Conservation (phyloP, 169 alveolate species). For the Plasmodium cynomolgi region DNA sequence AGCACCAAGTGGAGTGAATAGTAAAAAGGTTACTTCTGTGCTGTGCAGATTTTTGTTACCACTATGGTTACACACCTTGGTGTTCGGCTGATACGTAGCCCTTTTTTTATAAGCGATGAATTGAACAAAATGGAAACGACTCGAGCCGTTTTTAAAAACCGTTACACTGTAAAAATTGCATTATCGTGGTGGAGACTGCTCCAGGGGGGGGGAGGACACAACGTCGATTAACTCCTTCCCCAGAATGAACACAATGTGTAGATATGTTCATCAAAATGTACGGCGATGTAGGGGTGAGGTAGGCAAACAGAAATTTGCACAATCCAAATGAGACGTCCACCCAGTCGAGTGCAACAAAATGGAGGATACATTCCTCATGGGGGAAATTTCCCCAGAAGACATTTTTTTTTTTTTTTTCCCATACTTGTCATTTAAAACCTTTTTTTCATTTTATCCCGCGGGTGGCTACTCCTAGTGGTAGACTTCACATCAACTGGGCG, state of each 20-base stretch:
- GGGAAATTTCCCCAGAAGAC: neutral
- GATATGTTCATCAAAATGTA: neutral
- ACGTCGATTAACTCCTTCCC: too few species aligned
- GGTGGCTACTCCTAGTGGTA: neutral
- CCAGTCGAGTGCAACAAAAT: neutral
- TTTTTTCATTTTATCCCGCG: neutral
- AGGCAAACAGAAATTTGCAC: neutral
- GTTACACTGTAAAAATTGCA: too few species aligned
- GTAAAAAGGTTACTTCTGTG: neutral
- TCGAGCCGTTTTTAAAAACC: too few species aligned
- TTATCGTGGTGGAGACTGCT: too few species aligned
- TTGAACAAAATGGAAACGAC: too few species aligned
- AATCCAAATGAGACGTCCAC: neutral
- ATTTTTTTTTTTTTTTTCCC: neutral
- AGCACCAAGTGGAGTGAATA: neutral
- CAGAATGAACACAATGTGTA: neutral
- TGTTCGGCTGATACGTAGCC: neutral
- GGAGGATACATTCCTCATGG: neutral
- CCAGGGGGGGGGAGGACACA: too few species aligned
- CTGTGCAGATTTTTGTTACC: neutral
- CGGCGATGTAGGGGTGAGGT: neutral
- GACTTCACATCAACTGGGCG: neutral
- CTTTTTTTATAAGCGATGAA: too few species aligned
- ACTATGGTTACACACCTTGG: neutral
- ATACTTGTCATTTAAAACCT: slow-evolving; percentile 5